Base-by-base conservation (phyloP, 805 yeast species). In the Candida insectorum region DNA sequence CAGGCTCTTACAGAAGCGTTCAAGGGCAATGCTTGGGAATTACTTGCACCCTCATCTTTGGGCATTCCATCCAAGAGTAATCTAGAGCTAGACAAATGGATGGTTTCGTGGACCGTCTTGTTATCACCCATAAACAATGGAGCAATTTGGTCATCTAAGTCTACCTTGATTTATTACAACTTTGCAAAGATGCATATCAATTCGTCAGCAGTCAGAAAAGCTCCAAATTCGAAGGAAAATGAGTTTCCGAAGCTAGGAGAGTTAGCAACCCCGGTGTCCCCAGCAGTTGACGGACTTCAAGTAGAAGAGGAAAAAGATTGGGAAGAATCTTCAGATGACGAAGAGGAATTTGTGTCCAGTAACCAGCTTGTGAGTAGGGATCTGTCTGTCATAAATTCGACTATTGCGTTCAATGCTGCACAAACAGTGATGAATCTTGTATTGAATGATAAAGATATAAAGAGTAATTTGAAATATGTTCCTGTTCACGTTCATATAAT, bases 71-170 rank as follows among this genome's bases (percentile, higher is more conserved):
- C 83, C 49, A 75, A 73, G 43, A 71, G 79, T 5, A 81, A 81
- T 48, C 54, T 81, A 36, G 85, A 79, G 37, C 56, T 81, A 23
- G 88, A 81, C 48, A 78, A 73, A 53, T 81, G 88, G 88, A 81
- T 81, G 85, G 85, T 81, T 4, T 79, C 81, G 14, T 81, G 88
- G 88, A 78, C 88, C 0, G 84, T 81, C 8, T 54, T 80, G 25
- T 56, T 81, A 14, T 74, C 83, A 3, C 83, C 85, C 1, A 68
- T 75, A 30, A 69, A 68, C 31, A 74, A 78, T 24, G 71, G 71
- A 2, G 57, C 69, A 0, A 69, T 67, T 8, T 81, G 88, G 88
- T 75, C 83, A 7, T 72, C 83, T 1, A 81, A 81, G 46, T 77
- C 84, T 1, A 79, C 86, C 0, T 60, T 81, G 38, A 74, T 81